Percentiles rank a stretch among this genome's conserved stretches.
These are phyloP conservation scores for Penicillium occitanis DNA, from an alignment of 2,329 filamentous ascomycete species.

Conservation along the genomic window DNA sequence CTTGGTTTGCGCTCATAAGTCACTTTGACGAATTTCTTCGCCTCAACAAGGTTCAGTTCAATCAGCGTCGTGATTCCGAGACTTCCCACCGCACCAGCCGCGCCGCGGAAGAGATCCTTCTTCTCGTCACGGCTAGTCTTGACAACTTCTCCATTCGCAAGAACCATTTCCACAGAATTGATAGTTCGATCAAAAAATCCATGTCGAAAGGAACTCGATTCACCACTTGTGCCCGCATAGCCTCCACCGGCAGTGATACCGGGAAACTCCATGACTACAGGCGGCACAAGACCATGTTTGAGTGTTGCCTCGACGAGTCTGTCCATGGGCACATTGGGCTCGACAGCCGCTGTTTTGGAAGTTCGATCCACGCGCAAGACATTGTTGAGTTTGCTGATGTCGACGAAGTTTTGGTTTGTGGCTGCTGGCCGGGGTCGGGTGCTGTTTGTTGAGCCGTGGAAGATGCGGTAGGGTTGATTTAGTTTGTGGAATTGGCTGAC, in stretches of 20 bases:
- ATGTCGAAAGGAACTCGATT: conserved; percentile 62
- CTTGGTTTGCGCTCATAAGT: conserved; percentile 58
- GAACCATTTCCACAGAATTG: conserved; percentile 62
- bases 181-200: conserved; percentile 67
- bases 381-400: conserved; percentile 31
- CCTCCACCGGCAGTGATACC: conserved; percentile 68
- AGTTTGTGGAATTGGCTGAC: conserved; percentile 42
- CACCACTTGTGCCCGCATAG: conserved; percentile 63
- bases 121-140: conserved; percentile 46
- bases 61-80: conserved; percentile 62
- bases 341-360: conserved; percentile 61
- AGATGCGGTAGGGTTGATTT: conserved; percentile 67
- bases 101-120: conserved; percentile 59
- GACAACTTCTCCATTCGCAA: conserved; percentile 58
- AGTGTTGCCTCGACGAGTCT: conserved; percentile 59
- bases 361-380: conserved; percentile 37
- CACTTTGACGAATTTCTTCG: conserved; percentile 59
- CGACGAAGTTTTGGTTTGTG: conserved; percentile 19
- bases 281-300: conserved; percentile 57
- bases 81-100: conserved; percentile 60
- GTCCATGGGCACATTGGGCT: conserved; percentile 71
- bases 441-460: conserved; percentile 74
- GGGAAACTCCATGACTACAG: conserved; percentile 70
- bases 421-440: conserved; percentile 56
- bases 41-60: conserved; percentile 58